Percentiles rank a stretch among this genome's conserved stretches.
Evolutionary conservation across 495 filamentous ascomycete species (phyloP).

Genomic region (Aspergillus baeticus): DNA sequence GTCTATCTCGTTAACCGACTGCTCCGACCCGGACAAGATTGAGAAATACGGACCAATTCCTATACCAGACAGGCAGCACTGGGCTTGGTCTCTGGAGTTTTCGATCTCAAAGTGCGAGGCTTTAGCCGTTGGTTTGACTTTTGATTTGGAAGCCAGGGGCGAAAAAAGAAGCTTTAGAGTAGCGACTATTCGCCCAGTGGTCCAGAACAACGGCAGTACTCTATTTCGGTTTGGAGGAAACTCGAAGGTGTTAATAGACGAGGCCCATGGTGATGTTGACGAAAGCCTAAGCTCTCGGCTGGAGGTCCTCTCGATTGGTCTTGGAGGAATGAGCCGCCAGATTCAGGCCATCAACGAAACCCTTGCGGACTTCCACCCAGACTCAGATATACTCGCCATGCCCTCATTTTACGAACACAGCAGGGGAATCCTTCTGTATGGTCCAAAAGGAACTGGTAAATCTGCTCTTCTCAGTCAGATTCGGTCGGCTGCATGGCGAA

Average conservation of each 20-base stretch:
- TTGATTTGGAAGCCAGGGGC: slow-evolving; percentile 48
- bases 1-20: slow-evolving; percentile 50
- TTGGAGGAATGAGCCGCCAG: slow-evolving; percentile 65
- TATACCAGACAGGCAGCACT: slow-evolving; percentile 51
- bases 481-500: slow-evolving; percentile 66
- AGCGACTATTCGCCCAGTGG: slow-evolving; percentile 29
- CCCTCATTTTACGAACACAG: slow-evolving; percentile 43
- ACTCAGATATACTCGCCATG: slow-evolving; percentile 33
- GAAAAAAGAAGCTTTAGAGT: slow-evolving; percentile 47
- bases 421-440: slow-evolving; percentile 71
- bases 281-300: slow-evolving; percentile 20
- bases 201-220: slow-evolving; percentile 27
- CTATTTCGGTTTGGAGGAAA: slow-evolving; percentile 34
- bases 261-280: slow-evolving; percentile 17
- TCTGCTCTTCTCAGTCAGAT: slow-evolving; percentile 66
- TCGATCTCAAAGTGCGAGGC: slow-evolving; percentile 49
- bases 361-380: slow-evolving; percentile 55
- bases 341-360: slow-evolving; percentile 65
- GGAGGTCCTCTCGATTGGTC: slow-evolving; percentile 32
- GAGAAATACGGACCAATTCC: slow-evolving; percentile 31
- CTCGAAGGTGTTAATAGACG: slow-evolving; percentile 36
- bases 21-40: slow-evolving; percentile 39
- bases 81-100: slow-evolving; percentile 64
- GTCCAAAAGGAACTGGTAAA: slow-evolving; percentile 82
- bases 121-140: slow-evolving; percentile 40